These are phyloP conservation scores for Salix arbutifolia DNA, from an alignment of 345 rosid species.

Conservation along the genomic window DNA sequence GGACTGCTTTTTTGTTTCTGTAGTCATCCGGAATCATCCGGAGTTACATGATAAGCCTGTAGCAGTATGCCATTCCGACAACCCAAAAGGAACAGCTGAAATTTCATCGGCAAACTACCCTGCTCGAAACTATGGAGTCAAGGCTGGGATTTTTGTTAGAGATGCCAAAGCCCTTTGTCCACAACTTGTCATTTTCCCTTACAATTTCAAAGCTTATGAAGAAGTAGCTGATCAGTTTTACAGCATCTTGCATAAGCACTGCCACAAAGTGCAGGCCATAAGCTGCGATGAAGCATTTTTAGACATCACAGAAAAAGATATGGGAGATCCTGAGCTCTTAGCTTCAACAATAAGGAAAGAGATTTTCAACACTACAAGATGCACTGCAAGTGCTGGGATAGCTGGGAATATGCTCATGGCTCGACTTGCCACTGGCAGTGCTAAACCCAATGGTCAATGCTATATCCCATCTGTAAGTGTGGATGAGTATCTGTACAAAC, in stretches of 20 bases:
- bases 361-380: constrained; percentile 70
- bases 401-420: constrained; percentile 90
- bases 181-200: constrained; percentile 73
- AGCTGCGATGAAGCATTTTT: constrained; percentile 99
- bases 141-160: constrained; percentile 93
- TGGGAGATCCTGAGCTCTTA: constrained; percentile 54
- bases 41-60: constrained; percentile 78
- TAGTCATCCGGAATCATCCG: constrained; percentile 67
- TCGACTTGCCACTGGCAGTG: constrained; percentile 88
- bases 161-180: constrained; percentile 88
- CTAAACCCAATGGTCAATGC: constrained; percentile 92
- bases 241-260: constrained; percentile 75
- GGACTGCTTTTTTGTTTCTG: constrained; percentile 96
- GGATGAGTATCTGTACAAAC: constrained; percentile 60
- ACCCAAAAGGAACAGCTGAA: constrained; percentile 93
- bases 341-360: constrained; percentile 71
- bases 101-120: constrained; percentile 96
- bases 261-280: constrained; percentile 86
- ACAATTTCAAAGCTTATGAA: constrained; percentile 85
- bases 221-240: constrained; percentile 95
- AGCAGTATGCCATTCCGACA: constrained; percentile 90
- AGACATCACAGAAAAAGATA: constrained; percentile 50
- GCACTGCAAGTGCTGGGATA: constrained; percentile 90
- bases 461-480: constrained; percentile 61
- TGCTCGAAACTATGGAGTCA: constrained; percentile 80